These are phyloP conservation scores for Russula griseocarnosa DNA, from an alignment of 768 basidiomycete genomes.

Conservation along the genomic window DNA sequence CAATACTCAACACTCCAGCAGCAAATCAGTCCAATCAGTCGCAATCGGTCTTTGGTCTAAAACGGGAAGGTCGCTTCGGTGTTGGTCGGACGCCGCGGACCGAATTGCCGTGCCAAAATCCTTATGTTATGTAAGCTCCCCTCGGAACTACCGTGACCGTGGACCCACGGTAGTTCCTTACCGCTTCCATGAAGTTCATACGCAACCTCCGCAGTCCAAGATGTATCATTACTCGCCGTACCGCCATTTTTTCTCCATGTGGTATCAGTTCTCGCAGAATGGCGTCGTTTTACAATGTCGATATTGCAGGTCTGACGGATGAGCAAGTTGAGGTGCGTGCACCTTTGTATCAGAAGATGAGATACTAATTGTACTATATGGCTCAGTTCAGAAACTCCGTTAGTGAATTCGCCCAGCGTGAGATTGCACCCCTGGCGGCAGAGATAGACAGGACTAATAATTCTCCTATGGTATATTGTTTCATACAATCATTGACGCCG, in stretches of 20 bases:
- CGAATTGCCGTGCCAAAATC: conserved; percentile 1
- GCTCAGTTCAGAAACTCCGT: conserved; percentile 78
- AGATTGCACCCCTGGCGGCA: conserved; percentile 80
- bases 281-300: conserved; percentile 63
- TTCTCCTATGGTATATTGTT: conserved; percentile 60
- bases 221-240: neutral
- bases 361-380: neutral
- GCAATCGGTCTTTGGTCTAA: too few species aligned
- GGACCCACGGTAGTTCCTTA: too few species aligned
- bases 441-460: conserved; percentile 84
- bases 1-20: too few species aligned
- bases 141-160: neutral
- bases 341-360: neutral
- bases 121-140: too few species aligned
- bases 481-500: neutral
- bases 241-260: neutral
- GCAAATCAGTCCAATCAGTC: too few species aligned
- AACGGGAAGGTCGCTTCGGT: too few species aligned
- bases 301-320: conserved; percentile 71
- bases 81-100: too few species aligned
- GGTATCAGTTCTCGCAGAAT: conserved; percentile 16
- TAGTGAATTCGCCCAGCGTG: conserved; percentile 72
- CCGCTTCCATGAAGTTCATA: neutral
- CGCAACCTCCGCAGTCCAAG: neutral
- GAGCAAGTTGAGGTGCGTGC: conserved; percentile 70